phyloP scores from a whole-genome alignment of 495 filamentous ascomycete species.

The Penicillium arizonense region DNA sequence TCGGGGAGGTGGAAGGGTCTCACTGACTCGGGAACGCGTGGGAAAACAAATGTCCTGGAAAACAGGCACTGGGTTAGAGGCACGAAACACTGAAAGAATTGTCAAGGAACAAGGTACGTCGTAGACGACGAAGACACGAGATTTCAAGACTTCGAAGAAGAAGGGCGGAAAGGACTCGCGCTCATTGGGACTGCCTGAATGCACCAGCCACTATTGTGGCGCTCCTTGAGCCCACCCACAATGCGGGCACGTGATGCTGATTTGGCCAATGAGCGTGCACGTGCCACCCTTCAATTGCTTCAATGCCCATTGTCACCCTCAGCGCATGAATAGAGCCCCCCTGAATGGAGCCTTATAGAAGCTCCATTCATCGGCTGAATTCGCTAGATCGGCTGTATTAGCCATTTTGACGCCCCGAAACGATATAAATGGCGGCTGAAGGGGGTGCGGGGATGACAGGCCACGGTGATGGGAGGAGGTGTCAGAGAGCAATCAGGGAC shows the following conservation, averaged over 20 bases:
- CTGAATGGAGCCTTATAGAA: conserved; percentile 3
- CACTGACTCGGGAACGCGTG: conserved; percentile 26
- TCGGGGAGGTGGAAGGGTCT: conserved; percentile 15
- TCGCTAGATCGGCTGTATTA: background rate
- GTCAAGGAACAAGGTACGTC: conserved; percentile 7
- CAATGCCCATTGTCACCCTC: conserved; percentile 10
- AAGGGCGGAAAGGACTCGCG: conserved; percentile 26
- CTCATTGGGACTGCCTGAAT: conserved; percentile 10
- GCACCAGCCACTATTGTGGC: conserved; percentile 22
- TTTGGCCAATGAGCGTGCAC: conserved; percentile 17
- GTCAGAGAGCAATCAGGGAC: conserved; percentile 27
- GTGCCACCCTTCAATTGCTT: conserved; percentile 18
- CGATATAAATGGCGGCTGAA: background rate
- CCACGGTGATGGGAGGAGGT: conserved; percentile 23
- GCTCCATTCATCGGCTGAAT: conserved; percentile 1
- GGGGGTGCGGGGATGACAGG: conserved; percentile 1
- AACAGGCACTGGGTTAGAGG: background rate
- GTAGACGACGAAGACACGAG: conserved; percentile 9
- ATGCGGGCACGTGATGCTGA: too few species aligned
- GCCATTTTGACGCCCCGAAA: background rate
- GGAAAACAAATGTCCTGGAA: conserved; percentile 6
- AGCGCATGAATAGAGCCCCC: background rate
- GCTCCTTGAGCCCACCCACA: background rate
- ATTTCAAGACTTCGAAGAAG: conserved; percentile 5
- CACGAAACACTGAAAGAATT: conserved; percentile 1